Percentiles rank a stretch among this genome's conserved stretches.
Evolutionary conservation across 2,329 filamentous ascomycete genomes (phyloP).

Genomic region (Endoconidiophora laricicola): DNA sequence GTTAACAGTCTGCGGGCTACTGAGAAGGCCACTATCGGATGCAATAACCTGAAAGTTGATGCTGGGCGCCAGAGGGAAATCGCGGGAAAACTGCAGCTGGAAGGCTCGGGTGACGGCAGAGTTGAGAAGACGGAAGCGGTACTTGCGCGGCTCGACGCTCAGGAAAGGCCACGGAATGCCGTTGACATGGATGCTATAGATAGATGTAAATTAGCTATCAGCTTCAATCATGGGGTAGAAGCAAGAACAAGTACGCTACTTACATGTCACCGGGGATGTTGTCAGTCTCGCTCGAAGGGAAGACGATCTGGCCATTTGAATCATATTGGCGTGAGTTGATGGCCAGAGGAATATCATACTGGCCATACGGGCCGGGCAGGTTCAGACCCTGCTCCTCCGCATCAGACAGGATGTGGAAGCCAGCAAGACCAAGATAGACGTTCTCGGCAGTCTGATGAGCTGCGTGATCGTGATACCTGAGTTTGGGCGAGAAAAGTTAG

Average conservation of each 20-base stretch:
- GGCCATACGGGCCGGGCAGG: slow-evolving; percentile 31
- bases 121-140: slow-evolving; percentile 38
- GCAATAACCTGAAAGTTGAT: slow-evolving; percentile 36
- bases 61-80: slow-evolving; percentile 17
- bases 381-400: slow-evolving; percentile 29
- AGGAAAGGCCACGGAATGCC: slow-evolving; percentile 42
- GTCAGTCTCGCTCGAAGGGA: slow-evolving; percentile 26
- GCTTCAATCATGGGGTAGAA: too few species aligned
- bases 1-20: slow-evolving; percentile 8
- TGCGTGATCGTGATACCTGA: slow-evolving; percentile 32
- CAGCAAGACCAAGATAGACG: slow-evolving; percentile 39
- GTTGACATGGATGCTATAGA: slow-evolving; percentile 21
- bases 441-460: slow-evolving; percentile 32
- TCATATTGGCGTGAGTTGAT: slow-evolving; percentile 35
- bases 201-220: background rate
- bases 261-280: slow-evolving; percentile 37
- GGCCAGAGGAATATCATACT: slow-evolving; percentile 36
- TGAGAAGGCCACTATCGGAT: slow-evolving; percentile 36
- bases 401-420: slow-evolving; percentile 38
- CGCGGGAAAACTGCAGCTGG: slow-evolving; percentile 27
- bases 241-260: background rate
- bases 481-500: too few species aligned
- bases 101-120: slow-evolving; percentile 31
- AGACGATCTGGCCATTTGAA: slow-evolving; percentile 30
- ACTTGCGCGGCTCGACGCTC: slow-evolving; percentile 42